A percentile compares a stretch with the other conserved stretches of the same genome.
Evolutionary conservation across 2,329 filamentous ascomycete genomes (phyloP).

Genomic region (Penicillium sp.): DNA sequence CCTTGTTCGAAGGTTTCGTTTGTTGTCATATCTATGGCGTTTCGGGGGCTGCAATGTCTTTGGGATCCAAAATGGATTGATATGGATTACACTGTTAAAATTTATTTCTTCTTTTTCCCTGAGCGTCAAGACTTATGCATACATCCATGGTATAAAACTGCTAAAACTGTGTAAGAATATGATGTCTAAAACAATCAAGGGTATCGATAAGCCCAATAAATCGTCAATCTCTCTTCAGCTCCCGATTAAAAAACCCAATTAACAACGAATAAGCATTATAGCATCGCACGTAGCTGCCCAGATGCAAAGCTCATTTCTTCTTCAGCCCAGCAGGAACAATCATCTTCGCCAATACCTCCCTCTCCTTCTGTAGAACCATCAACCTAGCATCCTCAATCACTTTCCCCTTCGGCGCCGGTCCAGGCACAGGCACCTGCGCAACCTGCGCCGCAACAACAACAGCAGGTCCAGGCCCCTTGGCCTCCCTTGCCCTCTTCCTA

Average conservation of each 20-base stretch:
- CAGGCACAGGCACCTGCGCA: slow-evolving; percentile 16
- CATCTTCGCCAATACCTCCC: slow-evolving; percentile 62
- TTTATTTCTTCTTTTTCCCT: neutral
- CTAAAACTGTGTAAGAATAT: neutral
- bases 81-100: neutral
- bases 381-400: slow-evolving; percentile 61
- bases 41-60: neutral
- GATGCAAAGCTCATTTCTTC: slow-evolving; percentile 23
- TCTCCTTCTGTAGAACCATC: slow-evolving; percentile 61
- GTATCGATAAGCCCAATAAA: neutral
- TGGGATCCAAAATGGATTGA: neutral
- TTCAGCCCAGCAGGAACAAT: slow-evolving; percentile 44
- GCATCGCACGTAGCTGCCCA: neutral
- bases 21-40: neutral
- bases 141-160: too few relatives aligned
- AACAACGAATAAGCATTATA: neutral
- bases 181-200: neutral
- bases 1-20: neutral
- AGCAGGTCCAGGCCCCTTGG: slow-evolving; percentile 15
- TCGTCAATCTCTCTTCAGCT: neutral
- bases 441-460: slow-evolving; percentile 17
- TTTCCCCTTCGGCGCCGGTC: slow-evolving; percentile 48
- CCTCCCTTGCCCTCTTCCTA: slow-evolving; percentile 37
- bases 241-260: neutral
- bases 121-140: neutral